These are phyloP conservation scores for Pulveroboletus sp. DNA, from an alignment of 768 basidiomycete species.

Conservation along the genomic window DNA sequence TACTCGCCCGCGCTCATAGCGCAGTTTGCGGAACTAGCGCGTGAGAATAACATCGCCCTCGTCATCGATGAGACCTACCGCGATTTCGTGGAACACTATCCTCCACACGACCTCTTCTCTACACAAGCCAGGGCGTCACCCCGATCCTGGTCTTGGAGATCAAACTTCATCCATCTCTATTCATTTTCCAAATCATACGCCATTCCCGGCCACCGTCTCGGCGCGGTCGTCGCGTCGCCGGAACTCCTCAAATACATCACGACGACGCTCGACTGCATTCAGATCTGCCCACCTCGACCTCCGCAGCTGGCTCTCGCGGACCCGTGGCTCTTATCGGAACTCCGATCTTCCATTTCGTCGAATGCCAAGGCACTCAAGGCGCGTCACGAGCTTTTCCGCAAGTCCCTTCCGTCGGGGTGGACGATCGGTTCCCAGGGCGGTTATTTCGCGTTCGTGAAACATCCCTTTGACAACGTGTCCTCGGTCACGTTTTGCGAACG, in stretches of 20 bases:
- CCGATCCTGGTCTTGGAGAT: slow-evolving; percentile 48
- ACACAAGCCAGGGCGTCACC: not conserved
- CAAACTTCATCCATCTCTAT: slow-evolving; percentile 62
- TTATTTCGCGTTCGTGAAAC: slow-evolving; percentile 74
- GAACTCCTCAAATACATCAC: slow-evolving; percentile 44
- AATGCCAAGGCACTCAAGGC: slow-evolving; percentile 46
- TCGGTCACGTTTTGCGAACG: slow-evolving; percentile 54
- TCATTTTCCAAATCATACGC: slow-evolving; percentile 81
- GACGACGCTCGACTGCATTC: slow-evolving; percentile 72
- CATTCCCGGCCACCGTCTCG: slow-evolving; percentile 80
- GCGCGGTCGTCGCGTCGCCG: slow-evolving; percentile 62
- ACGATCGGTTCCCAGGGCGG: slow-evolving; percentile 60
- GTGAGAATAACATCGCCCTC: slow-evolving; percentile 52
- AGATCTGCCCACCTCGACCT: slow-evolving; percentile 74
- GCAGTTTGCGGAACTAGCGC: slow-evolving; percentile 58
- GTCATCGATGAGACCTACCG: slow-evolving; percentile 89
- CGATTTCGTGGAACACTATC: slow-evolving; percentile 57
- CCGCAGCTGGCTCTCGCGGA: slow-evolving; percentile 63
- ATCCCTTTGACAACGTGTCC: slow-evolving; percentile 49
- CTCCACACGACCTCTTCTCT: slow-evolving; percentile 58
- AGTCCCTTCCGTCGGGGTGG: slow-evolving; percentile 52
- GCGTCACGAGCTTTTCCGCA: slow-evolving; percentile 56
- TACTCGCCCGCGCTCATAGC: slow-evolving; percentile 56
- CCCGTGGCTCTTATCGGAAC: slow-evolving; percentile 44
- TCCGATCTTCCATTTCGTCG: slow-evolving; percentile 49